These are phyloP conservation scores for Aquilaria sinensis DNA, from an alignment of 345 rosid species.

Conservation along the genomic window DNA sequence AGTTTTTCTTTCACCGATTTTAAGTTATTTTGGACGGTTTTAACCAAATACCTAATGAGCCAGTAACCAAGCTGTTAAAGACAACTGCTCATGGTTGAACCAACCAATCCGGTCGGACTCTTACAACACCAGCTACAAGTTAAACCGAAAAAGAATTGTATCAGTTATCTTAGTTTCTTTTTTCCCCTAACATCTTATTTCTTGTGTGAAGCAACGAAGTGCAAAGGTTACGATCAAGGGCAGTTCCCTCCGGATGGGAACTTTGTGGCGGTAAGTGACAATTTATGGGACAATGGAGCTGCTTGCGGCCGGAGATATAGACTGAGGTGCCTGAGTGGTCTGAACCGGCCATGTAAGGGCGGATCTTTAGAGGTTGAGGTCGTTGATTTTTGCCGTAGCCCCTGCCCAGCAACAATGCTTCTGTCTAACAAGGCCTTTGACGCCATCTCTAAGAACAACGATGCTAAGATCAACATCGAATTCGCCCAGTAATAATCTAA, in stretches of 20 bases:
- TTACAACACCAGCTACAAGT: too few species aligned
- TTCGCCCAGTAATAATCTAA: conserved; percentile 19
- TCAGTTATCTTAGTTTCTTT: background rate
- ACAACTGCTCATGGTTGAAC: too few species aligned
- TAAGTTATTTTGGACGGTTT: too few species aligned
- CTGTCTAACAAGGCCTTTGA: conserved; percentile 24
- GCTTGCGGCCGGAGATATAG: conserved; percentile 23
- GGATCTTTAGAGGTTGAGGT: conserved; percentile 16
- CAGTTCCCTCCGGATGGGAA: conserved; percentile 24
- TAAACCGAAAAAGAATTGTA: too few species aligned
- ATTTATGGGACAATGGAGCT: conserved; percentile 35
- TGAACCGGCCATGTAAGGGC: conserved; percentile 24
- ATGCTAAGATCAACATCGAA: conserved; percentile 25
- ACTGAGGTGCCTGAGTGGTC: conserved; percentile 33
- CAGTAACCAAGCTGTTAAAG: too few species aligned
- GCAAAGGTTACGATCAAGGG: conserved; percentile 14
- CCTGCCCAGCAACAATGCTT: conserved; percentile 21
- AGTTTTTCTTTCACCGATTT: too few species aligned
- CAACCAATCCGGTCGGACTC: too few species aligned
- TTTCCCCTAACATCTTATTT: background rate
- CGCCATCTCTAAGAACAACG: conserved; percentile 18
- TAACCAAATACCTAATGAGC: too few species aligned
- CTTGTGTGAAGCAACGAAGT: conserved; percentile 19
- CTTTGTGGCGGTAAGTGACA: conserved; percentile 25
- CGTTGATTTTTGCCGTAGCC: conserved; percentile 20